Evolutionary conservation across 768 basidiomycete species (phyloP), one percentile per base, ranked within the genome.

Genomic region (Leucocoprinus leucothites): DNA sequence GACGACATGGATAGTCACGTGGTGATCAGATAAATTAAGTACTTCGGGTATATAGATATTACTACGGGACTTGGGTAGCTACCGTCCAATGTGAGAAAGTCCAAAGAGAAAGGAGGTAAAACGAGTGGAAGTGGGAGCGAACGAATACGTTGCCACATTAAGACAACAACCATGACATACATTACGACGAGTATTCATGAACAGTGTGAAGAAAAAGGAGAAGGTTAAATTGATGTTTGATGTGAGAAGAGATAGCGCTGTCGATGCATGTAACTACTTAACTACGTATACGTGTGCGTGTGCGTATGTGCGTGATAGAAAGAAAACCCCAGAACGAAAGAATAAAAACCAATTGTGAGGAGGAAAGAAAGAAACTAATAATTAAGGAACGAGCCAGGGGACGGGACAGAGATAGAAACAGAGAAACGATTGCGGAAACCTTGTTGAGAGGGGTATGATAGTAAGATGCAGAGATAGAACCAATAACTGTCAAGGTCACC

Each of bases 251-350:
- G 46, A 55, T 53, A 36, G 51, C 19, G 26, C 18, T 24, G 14
- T 34, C 34, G 28, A 44, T 53, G 53, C 35, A 40, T 54, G 53
- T 47, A 25, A 13, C 16, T 21, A 43, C 24, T 42, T 6, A 28
- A 51, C 25, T 54, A 47, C 36, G 53, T 55, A 31, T 43, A 35
- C 28, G 51, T 26, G 16, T 35, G 34, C 24, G 13, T 25, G 5
- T 50, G 36, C 22, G 21, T 51, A 18, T 43, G 41, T 51, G 51
- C 40, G 26, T 52, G 28, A 44, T 43, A 44, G 28, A 43, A 21
- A 46, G 13, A 49, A 43, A 31, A 19, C 42, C 9, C 6, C 5
- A 13, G 25, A n/a, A 36, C 25, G 38, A 47, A 31, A 25, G 41
- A 42, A 6, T 28, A 38, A 51, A 40, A 49, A 44, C 28, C n/a